Evolutionary conservation across 768 basidiomycete species (phyloP).

Genomic region (Hortiboletus flavorubellus): DNA sequence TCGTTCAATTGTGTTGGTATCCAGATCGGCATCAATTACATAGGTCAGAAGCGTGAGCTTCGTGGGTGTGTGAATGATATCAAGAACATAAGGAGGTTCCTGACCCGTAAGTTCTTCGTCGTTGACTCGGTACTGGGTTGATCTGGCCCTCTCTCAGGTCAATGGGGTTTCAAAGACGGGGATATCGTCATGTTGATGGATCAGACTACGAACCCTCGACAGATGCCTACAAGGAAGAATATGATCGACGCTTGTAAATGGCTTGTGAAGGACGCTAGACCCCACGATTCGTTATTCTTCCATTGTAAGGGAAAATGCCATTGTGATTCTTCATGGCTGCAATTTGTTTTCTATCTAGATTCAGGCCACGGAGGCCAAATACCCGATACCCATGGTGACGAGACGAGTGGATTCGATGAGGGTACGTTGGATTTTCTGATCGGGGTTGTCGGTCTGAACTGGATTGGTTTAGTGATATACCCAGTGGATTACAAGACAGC

Average conservation of each 20-base stretch:
- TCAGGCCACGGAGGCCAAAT: conserved; percentile 97
- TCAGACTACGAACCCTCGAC: conserved; percentile 38
- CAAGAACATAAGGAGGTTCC: conserved; percentile 62
- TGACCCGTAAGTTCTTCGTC: conserved; percentile 45
- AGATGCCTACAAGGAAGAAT: conserved; percentile 50
- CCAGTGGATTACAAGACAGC: conserved; percentile 79
- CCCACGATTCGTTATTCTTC: conserved; percentile 74
- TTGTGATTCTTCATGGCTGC: neutral
- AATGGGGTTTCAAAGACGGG: conserved; percentile 46
- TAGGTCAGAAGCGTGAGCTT: conserved; percentile 58
- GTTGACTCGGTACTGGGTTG: neutral
- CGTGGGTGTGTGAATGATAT: conserved; percentile 83
- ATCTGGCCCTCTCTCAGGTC: conserved; percentile 23
- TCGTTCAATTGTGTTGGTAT: neutral
- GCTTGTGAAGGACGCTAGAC: conserved; percentile 65
- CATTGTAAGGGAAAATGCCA: conserved; percentile 45
- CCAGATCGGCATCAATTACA: conserved; percentile 80
- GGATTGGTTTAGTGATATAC: conserved; percentile 62
- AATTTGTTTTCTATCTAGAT: conserved; percentile 40
- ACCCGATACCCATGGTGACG: conserved; percentile 71
- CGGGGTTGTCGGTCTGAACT: neutral
- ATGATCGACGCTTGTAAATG: conserved; percentile 59
- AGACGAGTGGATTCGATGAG: conserved; percentile 79
- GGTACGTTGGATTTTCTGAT: conserved; percentile 34
- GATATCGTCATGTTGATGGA: conserved; percentile 60